A percentile compares a stretch with the other conserved stretches of the same genome.
phyloP scores from a whole-genome alignment of 345 rosid genomes.

The Eucalyptus sp. region DNA sequence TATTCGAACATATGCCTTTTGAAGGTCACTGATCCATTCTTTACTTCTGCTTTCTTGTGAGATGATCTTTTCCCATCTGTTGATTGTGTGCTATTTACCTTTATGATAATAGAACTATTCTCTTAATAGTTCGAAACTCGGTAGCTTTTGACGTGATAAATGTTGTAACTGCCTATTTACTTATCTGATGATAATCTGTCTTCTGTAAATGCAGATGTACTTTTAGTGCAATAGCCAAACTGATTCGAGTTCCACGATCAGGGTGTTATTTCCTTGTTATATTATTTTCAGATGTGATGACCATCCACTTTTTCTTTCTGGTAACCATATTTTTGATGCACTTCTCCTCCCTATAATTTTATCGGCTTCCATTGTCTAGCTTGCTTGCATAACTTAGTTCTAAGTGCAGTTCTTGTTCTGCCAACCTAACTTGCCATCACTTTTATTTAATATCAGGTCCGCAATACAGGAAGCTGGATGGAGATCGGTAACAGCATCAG shows the following conservation, averaged over 20 bases:
- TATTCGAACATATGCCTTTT: neutral
- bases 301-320: constrained; percentile 94
- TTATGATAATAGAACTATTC: neutral
- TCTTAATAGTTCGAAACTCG: neutral
- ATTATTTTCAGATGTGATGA: constrained; percentile 88
- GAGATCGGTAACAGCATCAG: constrained; percentile 93
- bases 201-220: constrained; percentile 48
- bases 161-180: neutral
- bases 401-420: neutral
- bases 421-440: neutral
- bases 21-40: neutral
- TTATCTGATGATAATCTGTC: neutral
- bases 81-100: neutral
- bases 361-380: neutral
- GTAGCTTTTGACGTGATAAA: neutral
- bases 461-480: constrained; percentile 95
- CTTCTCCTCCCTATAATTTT: neutral
- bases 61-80: neutral
- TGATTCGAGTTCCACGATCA: constrained; percentile 56
- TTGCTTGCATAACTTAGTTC: neutral
- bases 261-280: constrained; percentile 94
- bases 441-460: constrained; percentile 28
- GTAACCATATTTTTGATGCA: constrained; percentile 13
- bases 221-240: constrained; percentile 80
- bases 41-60: neutral